Evolutionary conservation across 2,329 filamentous ascomycete genomes (phyloP).

Genomic region (Samsoniella hepiali): DNA sequence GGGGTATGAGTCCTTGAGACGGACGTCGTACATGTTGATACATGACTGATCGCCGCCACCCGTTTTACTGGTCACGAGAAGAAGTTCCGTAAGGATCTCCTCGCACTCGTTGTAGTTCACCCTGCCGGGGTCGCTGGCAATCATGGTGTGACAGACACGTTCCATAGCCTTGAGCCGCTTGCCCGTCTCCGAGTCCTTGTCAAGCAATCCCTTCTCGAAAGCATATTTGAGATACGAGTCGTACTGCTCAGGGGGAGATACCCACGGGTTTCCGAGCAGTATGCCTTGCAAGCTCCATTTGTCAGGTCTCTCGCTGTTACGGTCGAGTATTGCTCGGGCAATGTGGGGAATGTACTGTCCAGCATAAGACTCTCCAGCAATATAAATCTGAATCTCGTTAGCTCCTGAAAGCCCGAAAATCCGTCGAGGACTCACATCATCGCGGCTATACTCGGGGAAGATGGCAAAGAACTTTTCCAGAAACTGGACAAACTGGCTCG

Average conservation of each 20-base stretch:
- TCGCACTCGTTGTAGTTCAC: constrained; percentile 75
- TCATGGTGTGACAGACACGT: constrained; percentile 63
- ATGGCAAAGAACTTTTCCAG: constrained; percentile 86
- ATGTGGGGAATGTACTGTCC: constrained; percentile 98
- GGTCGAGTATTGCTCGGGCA: constrained; percentile 81
- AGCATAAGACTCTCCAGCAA: constrained; percentile 94
- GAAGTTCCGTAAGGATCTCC: constrained; percentile 67
- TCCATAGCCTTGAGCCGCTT: constrained; percentile 66
- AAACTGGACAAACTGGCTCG: constrained; percentile 80
- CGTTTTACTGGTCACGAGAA: constrained; percentile 59
- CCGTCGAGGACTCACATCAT: constrained; percentile 67
- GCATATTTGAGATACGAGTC: constrained; percentile 79
- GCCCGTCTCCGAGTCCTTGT: constrained; percentile 61
- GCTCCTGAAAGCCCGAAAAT: constrained; percentile 2
- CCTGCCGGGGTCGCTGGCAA: constrained; percentile 43
- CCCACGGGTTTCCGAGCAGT: constrained; percentile 97
- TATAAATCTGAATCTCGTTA: constrained; percentile 65
- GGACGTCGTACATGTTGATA: constrained; percentile 96
- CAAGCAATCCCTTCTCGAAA: constrained; percentile 70
- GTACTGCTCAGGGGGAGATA: constrained; percentile 87
- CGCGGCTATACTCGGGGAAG: constrained; percentile 86
- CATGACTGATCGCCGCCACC: constrained; percentile 57
- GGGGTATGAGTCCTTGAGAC: constrained; percentile 73
- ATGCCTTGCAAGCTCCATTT: constrained; percentile 79
- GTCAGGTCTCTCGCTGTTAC: constrained; percentile 63